Base-by-base conservation (phyloP, 2,329 filamentous ascomycete species). In the Lecanicillium sp. region DNA sequence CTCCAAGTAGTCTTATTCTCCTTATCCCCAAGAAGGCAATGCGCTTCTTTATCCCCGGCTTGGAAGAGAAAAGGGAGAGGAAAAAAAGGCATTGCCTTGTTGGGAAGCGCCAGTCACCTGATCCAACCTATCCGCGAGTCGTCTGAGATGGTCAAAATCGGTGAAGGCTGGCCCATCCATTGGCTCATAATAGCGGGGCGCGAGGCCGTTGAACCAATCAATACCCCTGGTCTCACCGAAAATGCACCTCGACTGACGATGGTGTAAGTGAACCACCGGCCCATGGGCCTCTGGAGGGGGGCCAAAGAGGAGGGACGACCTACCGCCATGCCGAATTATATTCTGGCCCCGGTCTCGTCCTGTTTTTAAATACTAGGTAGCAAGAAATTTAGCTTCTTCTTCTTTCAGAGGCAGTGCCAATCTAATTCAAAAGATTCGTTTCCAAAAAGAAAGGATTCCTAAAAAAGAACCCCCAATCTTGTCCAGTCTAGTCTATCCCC, bases 241-340 rank as follows among this genome's bases (percentile, higher is more conserved):
- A 55, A 55, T 54, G 52, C 50, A 40, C 48, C 22, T 48, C 20
- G 15, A 44, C 37, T 49, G 46, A 48, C 48, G 56, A 55, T 54
- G 55, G 58, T 63, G 60, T 63, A 63, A 63, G 60, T 63, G 43
- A 51, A 52, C 29, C 22, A 27, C 16, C 20, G 30, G 33, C 38
- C n/a, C 22, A 25, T 11, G 22, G 22, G 22, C 22, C 22, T 25
- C 7, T 25, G 6, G 22, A 43, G 50, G 48, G 51, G 49, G 50
- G 49, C 50, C 51, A 59, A 56, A 60, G 50, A 25, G 22, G 22
- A 25, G 22, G 22, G 22, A 25, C 22, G 22, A 25, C 22, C 6
- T 25, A 25, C 50, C 56, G 54, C 52, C 53, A 51, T 51, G 50
- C 53, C 57, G 55, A 53, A 58, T 60, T 61, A 62, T 62, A 62